A percentile compares a stretch with the other conserved stretches of the same genome.
phyloP scores from a whole-genome alignment of 2,329 filamentous ascomycete genomes.

The Eutypella sp. region DNA sequence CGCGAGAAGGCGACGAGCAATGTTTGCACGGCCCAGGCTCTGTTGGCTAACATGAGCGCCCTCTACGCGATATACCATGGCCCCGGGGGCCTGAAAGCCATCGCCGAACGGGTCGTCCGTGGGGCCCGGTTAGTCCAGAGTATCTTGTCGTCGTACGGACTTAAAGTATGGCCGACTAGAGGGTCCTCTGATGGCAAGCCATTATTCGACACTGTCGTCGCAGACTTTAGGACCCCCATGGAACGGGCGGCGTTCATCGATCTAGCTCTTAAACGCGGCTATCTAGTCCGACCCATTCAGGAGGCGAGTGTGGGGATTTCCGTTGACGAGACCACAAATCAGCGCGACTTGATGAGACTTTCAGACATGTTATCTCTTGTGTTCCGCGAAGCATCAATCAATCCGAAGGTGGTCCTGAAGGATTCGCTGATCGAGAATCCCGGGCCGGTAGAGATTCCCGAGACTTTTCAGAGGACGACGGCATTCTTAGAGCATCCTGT shows the following conservation, averaged over 20 bases:
- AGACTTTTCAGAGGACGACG: conserved; percentile 63
- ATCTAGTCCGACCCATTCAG: conserved; percentile 61
- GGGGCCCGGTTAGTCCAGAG: conserved; percentile 66
- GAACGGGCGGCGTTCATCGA: conserved; percentile 48
- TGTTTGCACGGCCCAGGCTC: conserved; percentile 90
- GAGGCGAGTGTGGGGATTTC: conserved; percentile 65
- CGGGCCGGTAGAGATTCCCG: conserved; percentile 44
- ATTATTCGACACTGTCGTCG: conserved; percentile 76
- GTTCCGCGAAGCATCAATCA: conserved; percentile 2
- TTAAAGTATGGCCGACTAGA: conserved; percentile 55
- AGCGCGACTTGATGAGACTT: conserved; percentile 39
- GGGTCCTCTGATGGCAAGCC: conserved; percentile 51
- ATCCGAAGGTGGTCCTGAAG: conserved; percentile 38
- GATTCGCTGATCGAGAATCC: conserved; percentile 30
- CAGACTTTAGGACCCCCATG: conserved; percentile 47
- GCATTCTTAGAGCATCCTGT: conserved; percentile 81
- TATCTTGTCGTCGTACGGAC: conserved; percentile 58
- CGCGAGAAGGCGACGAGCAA: conserved; percentile 97
- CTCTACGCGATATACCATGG: conserved; percentile 95
- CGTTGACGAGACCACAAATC: conserved; percentile 66
- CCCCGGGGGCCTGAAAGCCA: conserved; percentile 73
- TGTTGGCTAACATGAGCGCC: conserved; percentile 92
- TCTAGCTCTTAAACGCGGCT: conserved; percentile 43
- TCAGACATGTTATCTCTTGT: conserved; percentile 18
- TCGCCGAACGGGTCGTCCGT: conserved; percentile 72